Conservation (phyloP, 2,329 filamentous ascomycete genomes). For the Colletotrichum eleusines region DNA sequence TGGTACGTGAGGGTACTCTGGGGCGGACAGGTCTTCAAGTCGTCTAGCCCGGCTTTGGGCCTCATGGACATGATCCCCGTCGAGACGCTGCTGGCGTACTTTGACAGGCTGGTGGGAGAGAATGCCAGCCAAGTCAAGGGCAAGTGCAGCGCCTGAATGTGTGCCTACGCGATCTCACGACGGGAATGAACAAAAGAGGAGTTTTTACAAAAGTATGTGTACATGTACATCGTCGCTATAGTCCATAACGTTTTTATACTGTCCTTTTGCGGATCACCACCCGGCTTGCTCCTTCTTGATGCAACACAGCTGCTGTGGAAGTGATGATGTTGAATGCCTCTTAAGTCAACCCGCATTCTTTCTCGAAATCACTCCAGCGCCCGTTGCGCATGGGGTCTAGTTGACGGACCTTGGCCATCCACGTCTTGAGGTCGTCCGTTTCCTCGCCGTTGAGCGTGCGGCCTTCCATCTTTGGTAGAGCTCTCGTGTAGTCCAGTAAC, state of each 20-base stretch:
- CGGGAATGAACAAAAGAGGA: constrained; percentile 15
- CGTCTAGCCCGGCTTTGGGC: constrained; percentile 77
- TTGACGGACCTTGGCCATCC: constrained; percentile 74
- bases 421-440: constrained; percentile 61
- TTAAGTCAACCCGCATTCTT: constrained; percentile 28
- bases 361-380: constrained; percentile 79
- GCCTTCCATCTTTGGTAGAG: constrained; percentile 66
- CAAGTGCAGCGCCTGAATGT: constrained; percentile 46
- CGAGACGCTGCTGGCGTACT: constrained; percentile 73
- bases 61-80: constrained; percentile 77
- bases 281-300: background rate
- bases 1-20: constrained; percentile 77
- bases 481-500: constrained; percentile 78
- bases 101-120: constrained; percentile 76
- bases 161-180: constrained; percentile 30
- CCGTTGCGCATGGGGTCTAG: constrained; percentile 81
- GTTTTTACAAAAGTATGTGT: background rate
- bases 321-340: background rate
- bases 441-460: constrained; percentile 55
- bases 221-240: constrained; percentile 19
- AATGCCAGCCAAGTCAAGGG: constrained; percentile 58
- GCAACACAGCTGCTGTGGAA: background rate
- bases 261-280: background rate
- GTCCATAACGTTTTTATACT: constrained; percentile 25
- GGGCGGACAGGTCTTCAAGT: constrained; percentile 74